Evolutionary conservation across 2,329 filamentous ascomycete genomes (phyloP), one percentile per base, ranked within the genome.

Genomic region (Zymoseptoria tritici): DNA sequence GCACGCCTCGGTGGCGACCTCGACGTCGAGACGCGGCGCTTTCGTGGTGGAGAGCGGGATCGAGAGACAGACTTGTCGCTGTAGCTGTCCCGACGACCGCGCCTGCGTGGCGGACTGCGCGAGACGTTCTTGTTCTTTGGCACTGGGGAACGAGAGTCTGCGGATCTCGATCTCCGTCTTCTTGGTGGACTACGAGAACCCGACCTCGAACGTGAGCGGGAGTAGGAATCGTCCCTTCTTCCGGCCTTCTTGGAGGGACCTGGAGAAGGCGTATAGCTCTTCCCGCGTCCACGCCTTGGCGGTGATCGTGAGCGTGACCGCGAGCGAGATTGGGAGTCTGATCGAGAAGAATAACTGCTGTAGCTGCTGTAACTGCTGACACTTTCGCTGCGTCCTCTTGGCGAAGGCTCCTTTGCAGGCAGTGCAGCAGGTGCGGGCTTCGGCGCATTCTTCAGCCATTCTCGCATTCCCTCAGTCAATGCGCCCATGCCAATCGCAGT

Each of bases 401-500:
- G 80, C 29, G 76, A 75, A 36, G 79, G 78, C 46, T 68, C 69
- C 36, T 65, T 65, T 8, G 69, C 69, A 1, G 79, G 78, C 1
- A 89, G 78, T 1, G 90, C 85, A 5, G 89, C 89, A 22, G 89
- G 78, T 1, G 88, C 82, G 2, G 92, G 91, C 72, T 95, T 94
- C 11, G 92, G 92, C 75, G 95, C 85, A 71, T 91, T 96, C 73
- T 92, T 89, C 59, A 99, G 81, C 72, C 88, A 86, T 70, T 95
- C 90, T 74, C 94, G 87, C 91, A 97, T 96, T 66, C 91, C 89
- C 72, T 99, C 94, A 1, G 94, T 99, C 62, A 99, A 82, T 22
- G 85, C 85, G 72, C 94, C 94, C 89, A 99, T 95, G 60, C 92
- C 91, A 69, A 99, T 96, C 70, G 91, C 94, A 9, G 94, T 99